A percentile compares a stretch with the other conserved stretches of the same genome.
Conservation (phyloP, 805 yeast genomes). For the Metahyphopichia silvanorum region DNA sequence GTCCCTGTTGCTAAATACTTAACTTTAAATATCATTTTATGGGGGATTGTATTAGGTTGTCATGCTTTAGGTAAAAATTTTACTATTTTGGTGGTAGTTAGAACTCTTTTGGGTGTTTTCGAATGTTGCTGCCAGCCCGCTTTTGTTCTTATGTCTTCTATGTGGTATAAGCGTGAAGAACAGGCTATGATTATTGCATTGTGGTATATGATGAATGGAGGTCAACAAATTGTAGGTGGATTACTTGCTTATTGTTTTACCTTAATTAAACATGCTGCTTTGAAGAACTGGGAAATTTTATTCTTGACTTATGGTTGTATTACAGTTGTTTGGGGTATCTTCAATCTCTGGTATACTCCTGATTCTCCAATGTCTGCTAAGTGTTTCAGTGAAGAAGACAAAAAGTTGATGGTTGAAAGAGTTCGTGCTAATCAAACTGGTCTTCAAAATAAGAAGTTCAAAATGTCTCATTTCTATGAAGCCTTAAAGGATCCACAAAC, state of each 20-base stretch:
- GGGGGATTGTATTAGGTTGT: slow-evolving; percentile 19
- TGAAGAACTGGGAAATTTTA: slow-evolving; percentile 24
- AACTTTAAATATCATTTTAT: slow-evolving; percentile 12
- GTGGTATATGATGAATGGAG: slow-evolving; percentile 25
- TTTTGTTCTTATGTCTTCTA: slow-evolving; percentile 30
- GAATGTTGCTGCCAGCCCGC: slow-evolving; percentile 35
- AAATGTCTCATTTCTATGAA: slow-evolving; percentile 17
- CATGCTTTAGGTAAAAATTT: slow-evolving; percentile 31
- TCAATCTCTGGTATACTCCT: slow-evolving; percentile 16
- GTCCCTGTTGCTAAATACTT: slow-evolving; percentile 17
- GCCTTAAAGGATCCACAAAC: slow-evolving; percentile 16
- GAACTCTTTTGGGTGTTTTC: slow-evolving; percentile 31
- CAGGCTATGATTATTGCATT: slow-evolving; percentile 28
- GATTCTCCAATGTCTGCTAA: slow-evolving; percentile 27
- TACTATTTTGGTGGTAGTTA: slow-evolving; percentile 27
- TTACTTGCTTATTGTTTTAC: slow-evolving; percentile 23
- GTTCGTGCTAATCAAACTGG: slow-evolving; percentile 22
- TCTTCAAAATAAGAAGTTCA: slow-evolving; percentile 19
- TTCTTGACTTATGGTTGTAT: slow-evolving; percentile 17
- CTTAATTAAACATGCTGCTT: slow-evolving; percentile 23
- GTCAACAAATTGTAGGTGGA: slow-evolving; percentile 23
- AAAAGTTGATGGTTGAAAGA: slow-evolving; percentile 14
- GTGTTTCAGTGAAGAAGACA: slow-evolving; percentile 32
- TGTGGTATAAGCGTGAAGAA: slow-evolving; percentile 29
- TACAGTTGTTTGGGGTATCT: slow-evolving; percentile 15